Conservation (phyloP, 345 rosid genomes). For the Aquilaria yunnanensis region DNA sequence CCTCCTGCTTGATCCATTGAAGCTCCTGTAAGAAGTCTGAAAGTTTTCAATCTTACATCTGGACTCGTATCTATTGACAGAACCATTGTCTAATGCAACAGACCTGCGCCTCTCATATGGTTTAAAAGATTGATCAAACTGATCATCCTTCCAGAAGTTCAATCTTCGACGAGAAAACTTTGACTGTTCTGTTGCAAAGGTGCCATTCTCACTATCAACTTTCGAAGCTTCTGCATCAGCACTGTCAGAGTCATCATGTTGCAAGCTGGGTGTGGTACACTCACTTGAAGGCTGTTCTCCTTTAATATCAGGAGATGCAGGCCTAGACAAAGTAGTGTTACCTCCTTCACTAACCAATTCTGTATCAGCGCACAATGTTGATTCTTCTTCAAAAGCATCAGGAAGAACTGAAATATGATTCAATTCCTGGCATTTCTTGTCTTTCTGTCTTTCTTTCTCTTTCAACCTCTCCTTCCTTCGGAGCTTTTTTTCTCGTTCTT, state of each 20-base stretch:
- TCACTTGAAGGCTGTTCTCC: slow-evolving; percentile 30
- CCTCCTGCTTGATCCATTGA: slow-evolving; percentile 41
- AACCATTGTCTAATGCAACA: slow-evolving; percentile 37
- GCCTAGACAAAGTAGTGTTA: slow-evolving; percentile 36
- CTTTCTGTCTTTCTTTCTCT: slow-evolving; percentile 80
- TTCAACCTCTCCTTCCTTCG: slow-evolving; percentile 92
- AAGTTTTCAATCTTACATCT: slow-evolving; percentile 42
- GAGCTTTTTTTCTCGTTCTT: slow-evolving; percentile 88
- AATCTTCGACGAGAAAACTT: slow-evolving; percentile 42
- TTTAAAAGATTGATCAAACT: slow-evolving; percentile 36
- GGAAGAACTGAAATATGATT: slow-evolving; percentile 18
- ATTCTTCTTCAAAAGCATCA: slow-evolving; percentile 35
- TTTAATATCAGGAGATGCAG: slow-evolving; percentile 43
- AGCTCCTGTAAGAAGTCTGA: slow-evolving; percentile 38
- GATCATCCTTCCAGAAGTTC: slow-evolving; percentile 44
- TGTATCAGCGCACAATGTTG: slow-evolving; percentile 32
- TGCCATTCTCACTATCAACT: slow-evolving; percentile 38
- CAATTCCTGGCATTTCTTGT: slow-evolving; percentile 32
- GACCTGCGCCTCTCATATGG: slow-evolving; percentile 58
- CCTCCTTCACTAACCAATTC: slow-evolving; percentile 27
- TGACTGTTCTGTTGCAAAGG: slow-evolving; percentile 37
- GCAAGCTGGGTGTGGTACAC: slow-evolving; percentile 22
- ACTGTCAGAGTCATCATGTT: slow-evolving; percentile 30
- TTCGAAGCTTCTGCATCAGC: slow-evolving; percentile 22
- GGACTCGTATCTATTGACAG: slow-evolving; percentile 37